These are phyloP conservation scores for Malus hybrid DNA, from an alignment of 331 rosid species.

Conservation along the genomic window DNA sequence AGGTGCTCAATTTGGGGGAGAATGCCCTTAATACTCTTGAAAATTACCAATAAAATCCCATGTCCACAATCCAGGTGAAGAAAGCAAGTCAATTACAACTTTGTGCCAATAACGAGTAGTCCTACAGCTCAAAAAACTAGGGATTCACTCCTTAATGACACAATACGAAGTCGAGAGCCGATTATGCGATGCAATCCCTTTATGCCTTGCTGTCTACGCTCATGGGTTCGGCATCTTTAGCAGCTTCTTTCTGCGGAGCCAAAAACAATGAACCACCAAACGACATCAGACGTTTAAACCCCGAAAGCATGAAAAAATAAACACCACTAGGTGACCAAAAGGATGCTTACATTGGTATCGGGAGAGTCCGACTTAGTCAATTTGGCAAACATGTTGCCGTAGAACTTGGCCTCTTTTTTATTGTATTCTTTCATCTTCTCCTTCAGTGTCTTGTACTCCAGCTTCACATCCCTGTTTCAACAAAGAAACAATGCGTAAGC, in stretches of 20 bases:
- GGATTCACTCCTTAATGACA: not conserved
- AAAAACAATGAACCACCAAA: not conserved
- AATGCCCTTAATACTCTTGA: no score
- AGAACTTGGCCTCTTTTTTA: conserved; percentile 64
- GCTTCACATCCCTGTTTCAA: conserved; percentile 68
- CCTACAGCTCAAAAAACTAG: conserved; percentile 2
- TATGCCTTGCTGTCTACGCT: conserved; percentile 27
- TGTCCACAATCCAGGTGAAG: not conserved
- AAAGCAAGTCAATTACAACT: not conserved
- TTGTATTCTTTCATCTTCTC: conserved; percentile 65
- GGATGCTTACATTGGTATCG: conserved; percentile 26
- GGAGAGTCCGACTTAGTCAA: conserved; percentile 36
- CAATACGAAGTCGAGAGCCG: not conserved
- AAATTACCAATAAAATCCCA: no score
- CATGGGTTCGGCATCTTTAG: conserved; percentile 22
- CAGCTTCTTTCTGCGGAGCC: conserved; percentile 32
- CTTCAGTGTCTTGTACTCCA: conserved; percentile 70
- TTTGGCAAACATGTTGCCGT: conserved; percentile 82
- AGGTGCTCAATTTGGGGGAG: no score
- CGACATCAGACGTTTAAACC: not conserved
- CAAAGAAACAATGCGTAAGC: not conserved
- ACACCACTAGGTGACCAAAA: not conserved
- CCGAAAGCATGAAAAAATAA: not conserved
- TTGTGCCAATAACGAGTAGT: conserved; percentile 5
- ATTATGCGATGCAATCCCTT: not conserved